These are phyloP conservation scores for Boletus sp. DNA, from an alignment of 1,284 basidiomycete species.

Conservation along the genomic window DNA sequence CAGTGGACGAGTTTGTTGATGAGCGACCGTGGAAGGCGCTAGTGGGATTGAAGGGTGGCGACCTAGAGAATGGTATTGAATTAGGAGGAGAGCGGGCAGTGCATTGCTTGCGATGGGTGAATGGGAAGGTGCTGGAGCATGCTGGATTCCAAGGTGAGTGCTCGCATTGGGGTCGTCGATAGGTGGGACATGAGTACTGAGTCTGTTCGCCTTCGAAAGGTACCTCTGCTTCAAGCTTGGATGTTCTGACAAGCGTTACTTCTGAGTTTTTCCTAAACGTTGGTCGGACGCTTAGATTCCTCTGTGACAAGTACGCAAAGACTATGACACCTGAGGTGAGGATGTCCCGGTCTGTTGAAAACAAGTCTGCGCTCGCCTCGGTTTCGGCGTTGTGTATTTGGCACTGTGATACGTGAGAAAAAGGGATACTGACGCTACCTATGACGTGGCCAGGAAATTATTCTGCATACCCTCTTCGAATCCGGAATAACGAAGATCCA, in stretches of 20 bases:
- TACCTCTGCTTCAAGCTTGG: slow-evolving; percentile 65
- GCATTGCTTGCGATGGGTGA: slow-evolving; percentile 66
- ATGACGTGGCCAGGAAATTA: slow-evolving; percentile 66
- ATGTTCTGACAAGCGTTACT: slow-evolving; percentile 77
- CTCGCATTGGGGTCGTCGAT: slow-evolving; percentile 1
- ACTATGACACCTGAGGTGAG: slow-evolving; percentile 81
- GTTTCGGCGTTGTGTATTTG: slow-evolving; percentile 4
- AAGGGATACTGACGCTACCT: slow-evolving; percentile 7
- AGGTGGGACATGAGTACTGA: slow-evolving; percentile 5
- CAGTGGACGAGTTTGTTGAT: slow-evolving; percentile 44
- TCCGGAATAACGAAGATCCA: slow-evolving; percentile 74
- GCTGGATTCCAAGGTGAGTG: slow-evolving; percentile 82
- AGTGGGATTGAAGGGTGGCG: slow-evolving; percentile 25
- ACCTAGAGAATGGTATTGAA: slow-evolving; percentile 28
- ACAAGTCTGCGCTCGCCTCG: not conserved
- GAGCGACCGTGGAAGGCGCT: slow-evolving; percentile 47
- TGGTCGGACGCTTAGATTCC: slow-evolving; percentile 79
- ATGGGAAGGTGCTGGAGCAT: slow-evolving; percentile 77
- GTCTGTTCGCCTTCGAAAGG: slow-evolving; percentile 37
- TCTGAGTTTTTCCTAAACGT: slow-evolving; percentile 83
- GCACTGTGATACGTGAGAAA: not conserved
- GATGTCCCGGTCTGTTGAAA: slow-evolving; percentile 8
- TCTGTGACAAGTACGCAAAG: slow-evolving; percentile 76
- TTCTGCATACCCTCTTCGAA: slow-evolving; percentile 86
- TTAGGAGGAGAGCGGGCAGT: slow-evolving; percentile 51